Evolutionary conservation across 2,329 filamentous ascomycete genomes (phyloP).

Genomic region (Trichoderma hamatum): DNA sequence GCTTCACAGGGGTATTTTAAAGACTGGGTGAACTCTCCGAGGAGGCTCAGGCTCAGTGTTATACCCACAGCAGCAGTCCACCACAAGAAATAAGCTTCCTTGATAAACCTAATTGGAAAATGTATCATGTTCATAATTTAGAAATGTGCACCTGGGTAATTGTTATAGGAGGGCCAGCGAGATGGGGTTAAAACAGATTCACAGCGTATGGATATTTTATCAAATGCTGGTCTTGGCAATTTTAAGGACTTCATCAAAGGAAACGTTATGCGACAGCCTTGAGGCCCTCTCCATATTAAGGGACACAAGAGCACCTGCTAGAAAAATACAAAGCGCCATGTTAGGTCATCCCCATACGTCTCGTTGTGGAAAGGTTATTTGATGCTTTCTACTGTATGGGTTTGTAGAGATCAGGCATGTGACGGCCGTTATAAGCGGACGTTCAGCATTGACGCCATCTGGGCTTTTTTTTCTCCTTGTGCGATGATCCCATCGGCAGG

Average conservation of each 20-base stretch:
- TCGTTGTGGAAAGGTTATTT: neutral
- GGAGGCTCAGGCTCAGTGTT: neutral
- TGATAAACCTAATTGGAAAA: neutral
- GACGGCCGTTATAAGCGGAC: neutral
- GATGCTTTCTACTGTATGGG: neutral
- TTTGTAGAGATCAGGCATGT: neutral
- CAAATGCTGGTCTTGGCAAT: neutral
- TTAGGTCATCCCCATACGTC: no score
- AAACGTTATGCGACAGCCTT: neutral
- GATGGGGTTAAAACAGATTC: no score
- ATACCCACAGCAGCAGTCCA: neutral
- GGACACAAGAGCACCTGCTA: no score
- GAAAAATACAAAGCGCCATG: neutral
- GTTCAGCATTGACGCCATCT: conserved; percentile 8
- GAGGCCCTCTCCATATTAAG: neutral
- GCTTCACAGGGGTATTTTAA: neutral
- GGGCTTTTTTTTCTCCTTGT: neutral
- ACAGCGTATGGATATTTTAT: neutral
- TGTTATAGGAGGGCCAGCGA: neutral
- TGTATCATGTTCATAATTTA: neutral
- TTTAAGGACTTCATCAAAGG: neutral
- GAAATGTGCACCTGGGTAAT: neutral
- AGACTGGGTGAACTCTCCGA: no score
- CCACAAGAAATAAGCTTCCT: neutral
- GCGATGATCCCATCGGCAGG: conserved; percentile 18